Conservation (phyloP, 306 rosid species). For the Begonia loranthoides region DNA sequence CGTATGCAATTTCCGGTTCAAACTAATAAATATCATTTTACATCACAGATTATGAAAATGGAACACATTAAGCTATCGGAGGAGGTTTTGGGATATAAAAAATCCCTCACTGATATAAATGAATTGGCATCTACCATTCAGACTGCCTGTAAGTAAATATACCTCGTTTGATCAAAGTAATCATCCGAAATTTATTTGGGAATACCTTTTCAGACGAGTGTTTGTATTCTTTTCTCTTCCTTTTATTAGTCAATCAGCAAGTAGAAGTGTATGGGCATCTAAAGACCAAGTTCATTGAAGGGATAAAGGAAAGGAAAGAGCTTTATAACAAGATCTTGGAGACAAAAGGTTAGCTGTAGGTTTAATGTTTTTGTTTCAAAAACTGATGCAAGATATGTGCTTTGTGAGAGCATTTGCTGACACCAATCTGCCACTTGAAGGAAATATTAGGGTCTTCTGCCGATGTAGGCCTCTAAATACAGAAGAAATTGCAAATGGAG, state of each 20-base stretch:
- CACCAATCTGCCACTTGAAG: conserved; percentile 23
- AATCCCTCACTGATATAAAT: conserved; percentile 38
- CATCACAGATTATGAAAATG: conserved; percentile 66
- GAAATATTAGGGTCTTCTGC: conserved; percentile 95
- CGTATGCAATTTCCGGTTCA: too few species aligned
- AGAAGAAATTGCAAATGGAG: conserved; percentile 55
- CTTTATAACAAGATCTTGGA: conserved; percentile 88
- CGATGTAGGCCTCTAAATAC: conserved; percentile 84
- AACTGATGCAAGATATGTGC: conserved; percentile 4
- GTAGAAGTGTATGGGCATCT: conserved; percentile 42
- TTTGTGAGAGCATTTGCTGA: conserved; percentile 15
- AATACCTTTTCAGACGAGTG: background rate
- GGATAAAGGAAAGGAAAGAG: conserved; percentile 63
- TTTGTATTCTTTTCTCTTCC: conserved; percentile 3
- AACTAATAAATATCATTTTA: too few species aligned
- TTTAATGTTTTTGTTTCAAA: conserved; percentile 8
- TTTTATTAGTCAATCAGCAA: conserved; percentile 47
- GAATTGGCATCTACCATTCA: conserved; percentile 37
- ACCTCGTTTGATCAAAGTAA: conserved; percentile 3
- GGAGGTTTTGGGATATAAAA: conserved; percentile 51
- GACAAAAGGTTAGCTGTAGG: conserved; percentile 56
- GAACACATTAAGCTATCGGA: conserved; percentile 72
- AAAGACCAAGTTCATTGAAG: conserved; percentile 57
- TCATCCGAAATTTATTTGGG: background rate
- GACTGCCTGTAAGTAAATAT: conserved; percentile 42